These are phyloP conservation scores for Toxoplasma gondii DNA, from an alignment of 169 alveolate genomes.

Conservation along the genomic window DNA sequence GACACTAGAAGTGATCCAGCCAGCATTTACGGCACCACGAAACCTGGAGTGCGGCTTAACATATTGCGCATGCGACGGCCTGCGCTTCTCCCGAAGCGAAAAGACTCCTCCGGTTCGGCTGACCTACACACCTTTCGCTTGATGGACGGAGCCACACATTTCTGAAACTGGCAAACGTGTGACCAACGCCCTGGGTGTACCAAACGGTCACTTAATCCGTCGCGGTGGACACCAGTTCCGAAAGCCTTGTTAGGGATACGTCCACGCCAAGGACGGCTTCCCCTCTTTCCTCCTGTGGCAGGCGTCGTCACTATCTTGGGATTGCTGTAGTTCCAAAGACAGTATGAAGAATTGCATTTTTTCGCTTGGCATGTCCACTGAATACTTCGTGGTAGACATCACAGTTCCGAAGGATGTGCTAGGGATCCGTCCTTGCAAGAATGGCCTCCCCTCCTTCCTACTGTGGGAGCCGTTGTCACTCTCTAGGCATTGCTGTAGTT, in stretches of 20 bases:
- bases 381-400: background rate
- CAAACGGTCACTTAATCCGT: background rate
- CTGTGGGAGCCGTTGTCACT: background rate
- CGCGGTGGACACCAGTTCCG: background rate
- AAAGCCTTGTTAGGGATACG: background rate
- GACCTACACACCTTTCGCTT: background rate
- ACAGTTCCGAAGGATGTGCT: background rate
- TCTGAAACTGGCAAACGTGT: background rate
- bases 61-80: background rate
- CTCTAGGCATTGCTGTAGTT: background rate
- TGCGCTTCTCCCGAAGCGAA: conserved; percentile 2
- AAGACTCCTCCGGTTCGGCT: background rate
- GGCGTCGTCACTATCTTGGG: background rate
- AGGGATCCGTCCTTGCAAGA: background rate
- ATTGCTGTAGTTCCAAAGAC: background rate
- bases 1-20: background rate
- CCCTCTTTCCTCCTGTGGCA: background rate
- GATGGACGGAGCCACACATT: background rate
- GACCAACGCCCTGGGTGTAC: background rate
- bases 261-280: background rate
- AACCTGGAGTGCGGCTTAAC: background rate
- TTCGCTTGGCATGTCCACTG: background rate
- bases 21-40: background rate
- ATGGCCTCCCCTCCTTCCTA: background rate
- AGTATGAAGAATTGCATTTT: too few relatives aligned